These are phyloP conservation scores for Chamaenerion angustifolium DNA, from an alignment of 345 rosid species.

Conservation along the genomic window DNA sequence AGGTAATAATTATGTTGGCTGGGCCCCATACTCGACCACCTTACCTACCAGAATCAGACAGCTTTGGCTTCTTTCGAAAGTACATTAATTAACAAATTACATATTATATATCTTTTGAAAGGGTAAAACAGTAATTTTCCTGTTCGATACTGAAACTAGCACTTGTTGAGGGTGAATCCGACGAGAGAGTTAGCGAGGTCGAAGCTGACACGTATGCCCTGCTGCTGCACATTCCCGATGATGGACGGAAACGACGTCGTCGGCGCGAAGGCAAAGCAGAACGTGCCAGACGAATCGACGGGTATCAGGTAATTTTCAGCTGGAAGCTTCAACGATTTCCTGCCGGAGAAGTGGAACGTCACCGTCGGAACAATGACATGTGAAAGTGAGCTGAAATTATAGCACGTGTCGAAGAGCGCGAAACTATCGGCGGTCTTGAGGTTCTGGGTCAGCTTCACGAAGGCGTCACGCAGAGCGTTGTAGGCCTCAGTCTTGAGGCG, in stretches of 20 bases:
- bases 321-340: constrained; percentile 37
- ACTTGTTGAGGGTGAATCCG: constrained; percentile 52
- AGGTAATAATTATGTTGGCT: constrained; percentile 7
- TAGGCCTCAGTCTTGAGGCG: constrained; percentile 74
- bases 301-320: constrained; percentile 81
- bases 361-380: constrained; percentile 73
- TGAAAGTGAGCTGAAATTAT: constrained; percentile 47
- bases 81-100: background rate
- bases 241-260: constrained; percentile 71
- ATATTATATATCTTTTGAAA: background rate
- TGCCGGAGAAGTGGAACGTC: constrained; percentile 50
- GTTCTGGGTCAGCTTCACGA: constrained; percentile 22
- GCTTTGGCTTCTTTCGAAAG: too few relatives aligned
- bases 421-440: constrained; percentile 30
- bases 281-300: constrained; percentile 52
- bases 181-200: constrained; percentile 53
- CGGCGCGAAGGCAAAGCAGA: constrained; percentile 91
- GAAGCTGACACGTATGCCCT: constrained; percentile 77
- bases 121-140: background rate
- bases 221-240: constrained; percentile 94
- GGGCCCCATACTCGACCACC: constrained; percentile 9
- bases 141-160: constrained; percentile 17
- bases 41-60: constrained; percentile 7
- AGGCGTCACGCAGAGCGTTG: constrained; percentile 63
- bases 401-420: constrained; percentile 88